A percentile compares a stretch with the other conserved stretches of the same genome.
Evolutionary conservation across 208 protist genomes (phyloP).

Genomic region (Kentomonas sorsogonicus): DNA sequence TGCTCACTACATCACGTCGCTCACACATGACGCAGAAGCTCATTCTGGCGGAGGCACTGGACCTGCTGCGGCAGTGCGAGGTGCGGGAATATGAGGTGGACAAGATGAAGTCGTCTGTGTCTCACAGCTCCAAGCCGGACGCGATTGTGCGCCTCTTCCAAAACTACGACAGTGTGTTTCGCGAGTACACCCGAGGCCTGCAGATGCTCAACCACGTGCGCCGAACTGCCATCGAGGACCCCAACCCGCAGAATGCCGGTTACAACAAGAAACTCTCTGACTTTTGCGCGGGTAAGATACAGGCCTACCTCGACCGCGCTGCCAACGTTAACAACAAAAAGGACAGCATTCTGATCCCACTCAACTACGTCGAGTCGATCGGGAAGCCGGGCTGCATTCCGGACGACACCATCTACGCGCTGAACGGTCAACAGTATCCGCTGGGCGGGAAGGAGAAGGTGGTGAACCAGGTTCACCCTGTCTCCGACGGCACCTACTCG

Average conservation of each 20-base stretch:
- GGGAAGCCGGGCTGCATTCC: slow-evolving; percentile 36
- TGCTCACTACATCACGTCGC: neutral
- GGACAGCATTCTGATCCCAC: slow-evolving; percentile 62
- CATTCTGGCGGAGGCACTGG: slow-evolving; percentile 67
- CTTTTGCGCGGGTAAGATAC: slow-evolving; percentile 69
- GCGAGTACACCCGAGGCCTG: slow-evolving; percentile 53
- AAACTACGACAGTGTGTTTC: slow-evolving; percentile 50
- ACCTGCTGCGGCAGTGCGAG: slow-evolving; percentile 69
- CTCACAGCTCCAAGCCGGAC: slow-evolving; percentile 31
- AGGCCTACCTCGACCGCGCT: slow-evolving; percentile 67
- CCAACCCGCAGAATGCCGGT: slow-evolving; percentile 21
- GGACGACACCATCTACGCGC: slow-evolving; percentile 39
- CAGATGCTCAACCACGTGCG: slow-evolving; percentile 80
- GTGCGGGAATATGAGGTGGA: slow-evolving; percentile 66
- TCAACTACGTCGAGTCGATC: slow-evolving; percentile 47
- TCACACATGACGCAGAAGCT: slow-evolving; percentile 65
- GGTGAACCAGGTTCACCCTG: slow-evolving; percentile 33
- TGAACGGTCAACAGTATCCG: slow-evolving; percentile 33
- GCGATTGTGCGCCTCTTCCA: slow-evolving; percentile 35
- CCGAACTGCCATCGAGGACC: slow-evolving; percentile 36
- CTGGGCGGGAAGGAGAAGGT: slow-evolving; percentile 40
- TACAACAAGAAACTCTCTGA: slow-evolving; percentile 47
- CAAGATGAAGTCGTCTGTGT: slow-evolving; percentile 35
- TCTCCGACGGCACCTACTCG: slow-evolving; percentile 64
- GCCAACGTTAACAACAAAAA: slow-evolving; percentile 57